phyloP scores from a whole-genome alignment of 495 filamentous ascomycete species.

The Lindgomyces ingoldianus region DNA sequence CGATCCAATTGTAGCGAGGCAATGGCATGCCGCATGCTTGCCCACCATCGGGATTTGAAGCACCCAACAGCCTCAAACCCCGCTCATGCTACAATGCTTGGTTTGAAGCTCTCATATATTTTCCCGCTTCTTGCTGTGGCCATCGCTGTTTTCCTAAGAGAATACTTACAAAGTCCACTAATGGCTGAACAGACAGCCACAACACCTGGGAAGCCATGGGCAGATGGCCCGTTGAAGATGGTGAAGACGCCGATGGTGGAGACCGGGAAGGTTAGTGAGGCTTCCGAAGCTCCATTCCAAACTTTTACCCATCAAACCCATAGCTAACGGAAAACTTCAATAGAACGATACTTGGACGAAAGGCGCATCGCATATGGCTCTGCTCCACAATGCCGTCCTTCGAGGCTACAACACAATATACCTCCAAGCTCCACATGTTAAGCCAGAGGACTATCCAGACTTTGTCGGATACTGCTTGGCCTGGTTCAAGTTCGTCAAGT shows the following conservation, averaged over 20 bases:
- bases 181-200: background rate
- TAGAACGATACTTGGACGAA: constrained; percentile 34
- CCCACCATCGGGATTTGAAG: background rate
- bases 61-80: too few species aligned
- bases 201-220: constrained; percentile 27
- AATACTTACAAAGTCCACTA: background rate
- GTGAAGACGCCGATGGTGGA: constrained; percentile 24
- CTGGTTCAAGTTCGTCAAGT: constrained; percentile 56
- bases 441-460: constrained; percentile 43
- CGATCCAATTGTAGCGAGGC: background rate
- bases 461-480: constrained; percentile 55
- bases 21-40: background rate
- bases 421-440: constrained; percentile 47
- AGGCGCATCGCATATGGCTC: constrained; percentile 59
- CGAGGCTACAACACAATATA: constrained; percentile 63
- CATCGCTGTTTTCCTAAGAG: background rate
- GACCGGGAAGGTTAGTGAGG: constrained; percentile 23
- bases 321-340: background rate
- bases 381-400: constrained; percentile 61
- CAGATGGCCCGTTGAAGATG: constrained; percentile 30
- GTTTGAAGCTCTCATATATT: background rate
- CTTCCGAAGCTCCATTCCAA: background rate
- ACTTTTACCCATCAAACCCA: background rate
- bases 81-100: background rate
- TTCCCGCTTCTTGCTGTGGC: background rate